Base-by-base conservation (phyloP, 2,329 filamentous ascomycete genomes). In the Colletotrichum sp. region DNA sequence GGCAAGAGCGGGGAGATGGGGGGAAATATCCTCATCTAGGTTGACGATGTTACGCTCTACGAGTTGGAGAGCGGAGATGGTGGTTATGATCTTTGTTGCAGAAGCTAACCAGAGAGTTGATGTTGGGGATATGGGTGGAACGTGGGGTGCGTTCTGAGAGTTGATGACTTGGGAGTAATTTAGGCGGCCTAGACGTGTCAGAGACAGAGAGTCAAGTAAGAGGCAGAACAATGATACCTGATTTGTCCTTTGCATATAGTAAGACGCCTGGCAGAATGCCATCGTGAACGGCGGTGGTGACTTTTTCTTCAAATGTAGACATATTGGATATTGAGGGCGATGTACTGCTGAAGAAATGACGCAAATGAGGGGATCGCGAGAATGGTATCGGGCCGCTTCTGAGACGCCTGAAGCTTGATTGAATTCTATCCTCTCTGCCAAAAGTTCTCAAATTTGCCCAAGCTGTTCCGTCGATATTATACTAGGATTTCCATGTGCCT, bases 41-140 rank as follows among this genome's bases (percentile, higher is more conserved):
- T 78, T 81, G 10, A 90, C 78, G 9, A 86, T 80, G 3, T 87
- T 86, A 9, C 88, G 84, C 39, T 92, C 90, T 5, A 92, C 88
- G 67, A 88, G 87, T 75, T 91, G 88, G 32, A 92, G 79, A 2
- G 86, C 85, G 6, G 90, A 86, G 65, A 92, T 85, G 2, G 86
- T 85, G 5, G 90, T 86, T 64, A 90, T 75, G 5, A 92, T 81
- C 75, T 88, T 88, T 44, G 82, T 85, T 8, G 81, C 82, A 6
- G 84, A 86, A 6, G 83, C 84, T 0, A 86, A 72, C 69, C 72
- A 85, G 6, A 86, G 62, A 39, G 60, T 52, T 28, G 55, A 36
- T 18, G 65, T 28, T 18, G 71, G 8, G 22, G 36, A 15, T 9
- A 73, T 18, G 13, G 12, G 2, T 8, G 55, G 63, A 3, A 72